Conservation (phyloP, 1,284 basidiomycete genomes). For the Pseudozyma sp. region DNA sequence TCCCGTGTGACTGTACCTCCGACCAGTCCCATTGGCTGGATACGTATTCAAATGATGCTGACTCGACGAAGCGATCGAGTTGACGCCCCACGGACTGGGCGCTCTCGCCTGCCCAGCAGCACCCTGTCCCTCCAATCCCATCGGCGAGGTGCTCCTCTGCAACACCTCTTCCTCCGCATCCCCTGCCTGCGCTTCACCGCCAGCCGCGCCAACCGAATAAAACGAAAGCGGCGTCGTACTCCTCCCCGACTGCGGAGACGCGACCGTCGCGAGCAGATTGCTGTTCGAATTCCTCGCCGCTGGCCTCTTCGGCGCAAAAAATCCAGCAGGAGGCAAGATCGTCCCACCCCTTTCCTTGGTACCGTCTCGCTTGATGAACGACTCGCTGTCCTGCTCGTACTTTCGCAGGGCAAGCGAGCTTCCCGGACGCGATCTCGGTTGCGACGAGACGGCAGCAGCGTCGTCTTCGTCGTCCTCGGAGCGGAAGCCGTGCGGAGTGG, state of each 20-base stretch:
- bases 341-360: conserved; percentile 25
- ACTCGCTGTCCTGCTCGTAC: conserved; percentile 23
- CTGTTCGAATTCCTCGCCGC: conserved; percentile 27
- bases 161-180: conserved; percentile 16
- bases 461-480: conserved; percentile 20
- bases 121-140: neutral
- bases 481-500: conserved; percentile 34
- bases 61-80: conserved; percentile 7
- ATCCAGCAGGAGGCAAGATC: conserved; percentile 55
- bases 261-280: conserved; percentile 16
- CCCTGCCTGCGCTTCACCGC: neutral
- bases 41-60: conserved; percentile 4
- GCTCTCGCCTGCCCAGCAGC: conserved; percentile 3
- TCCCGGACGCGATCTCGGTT: conserved; percentile 11
- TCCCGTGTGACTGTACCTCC: neutral
- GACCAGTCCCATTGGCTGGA: neutral
- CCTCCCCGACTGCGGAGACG: conserved; percentile 5
- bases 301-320: conserved; percentile 54
- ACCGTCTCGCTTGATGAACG: conserved; percentile 37
- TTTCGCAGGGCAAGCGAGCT: conserved; percentile 26
- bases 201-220: conserved; percentile 8
- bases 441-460: conserved; percentile 1
- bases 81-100: conserved; percentile 29
- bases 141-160: conserved; percentile 4
- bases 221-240: conserved; percentile 38